A percentile compares a stretch with the other conserved stretches of the same genome.
Conservation (phyloP, 2,329 filamentous ascomycete genomes). For the Colletotrichum sp. region DNA sequence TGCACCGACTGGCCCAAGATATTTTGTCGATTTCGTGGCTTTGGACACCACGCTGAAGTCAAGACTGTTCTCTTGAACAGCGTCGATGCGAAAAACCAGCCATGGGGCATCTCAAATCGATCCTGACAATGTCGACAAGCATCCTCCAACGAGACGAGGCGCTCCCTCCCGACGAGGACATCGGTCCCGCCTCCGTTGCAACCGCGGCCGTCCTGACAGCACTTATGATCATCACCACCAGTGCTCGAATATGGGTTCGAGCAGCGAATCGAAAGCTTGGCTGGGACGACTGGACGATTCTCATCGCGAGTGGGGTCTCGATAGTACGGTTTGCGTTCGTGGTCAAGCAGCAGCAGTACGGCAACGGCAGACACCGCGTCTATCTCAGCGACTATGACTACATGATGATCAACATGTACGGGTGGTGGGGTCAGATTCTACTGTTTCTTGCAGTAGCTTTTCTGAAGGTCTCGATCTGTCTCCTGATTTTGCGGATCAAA, state of each 20-base stretch:
- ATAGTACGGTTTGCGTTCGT: conserved; percentile 35
- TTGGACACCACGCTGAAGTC: no score
- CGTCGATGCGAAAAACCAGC: accelerated
- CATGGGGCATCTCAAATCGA: neutral
- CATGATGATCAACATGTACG: conserved; percentile 38
- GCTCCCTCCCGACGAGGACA: conserved; percentile 39
- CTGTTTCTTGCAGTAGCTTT: conserved; percentile 42
- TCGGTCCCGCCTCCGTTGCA: conserved; percentile 32
- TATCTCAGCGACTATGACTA: conserved; percentile 36
- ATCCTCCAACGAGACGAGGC: conserved; percentile 29
- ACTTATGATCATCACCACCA: conserved; percentile 34
- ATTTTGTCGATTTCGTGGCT: neutral
- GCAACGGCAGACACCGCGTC: conserved; percentile 42
- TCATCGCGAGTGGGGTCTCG: conserved; percentile 29
- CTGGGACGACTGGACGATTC: conserved; percentile 43
- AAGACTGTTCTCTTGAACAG: no score
- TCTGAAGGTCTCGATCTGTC: conserved; percentile 44
- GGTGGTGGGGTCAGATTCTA: conserved; percentile 43
- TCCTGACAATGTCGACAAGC: neutral
- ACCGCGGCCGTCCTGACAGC: conserved; percentile 33
- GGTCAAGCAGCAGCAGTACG: conserved; percentile 33
- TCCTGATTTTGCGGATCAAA: conserved; percentile 46
- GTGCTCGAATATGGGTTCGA: conserved; percentile 34
- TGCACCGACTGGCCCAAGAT: neutral
- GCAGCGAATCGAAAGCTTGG: conserved; percentile 30